Conservation (phyloP, 495 filamentous ascomycete species). For the Xylaria venustula region DNA sequence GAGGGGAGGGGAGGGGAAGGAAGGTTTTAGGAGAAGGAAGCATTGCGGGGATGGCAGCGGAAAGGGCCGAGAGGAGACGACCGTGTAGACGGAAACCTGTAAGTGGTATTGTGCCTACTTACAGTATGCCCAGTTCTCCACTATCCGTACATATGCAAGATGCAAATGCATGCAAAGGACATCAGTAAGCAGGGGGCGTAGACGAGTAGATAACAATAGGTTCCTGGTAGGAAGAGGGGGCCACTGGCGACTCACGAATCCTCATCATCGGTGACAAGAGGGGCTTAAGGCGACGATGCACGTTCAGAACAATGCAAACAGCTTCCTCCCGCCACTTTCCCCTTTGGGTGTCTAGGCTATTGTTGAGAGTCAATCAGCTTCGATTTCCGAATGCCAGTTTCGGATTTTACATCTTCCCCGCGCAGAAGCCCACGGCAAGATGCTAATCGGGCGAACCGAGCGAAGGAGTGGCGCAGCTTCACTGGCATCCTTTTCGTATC, state of each 20-base stretch:
- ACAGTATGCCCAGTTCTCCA: neutral
- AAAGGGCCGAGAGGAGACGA: neutral
- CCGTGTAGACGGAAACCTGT: neutral
- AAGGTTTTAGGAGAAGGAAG: neutral
- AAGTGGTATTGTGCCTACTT: no score
- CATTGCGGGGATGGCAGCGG: neutral
- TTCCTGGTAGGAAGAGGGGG: no score
- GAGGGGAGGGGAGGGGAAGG: neutral
- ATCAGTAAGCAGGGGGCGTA: neutral
- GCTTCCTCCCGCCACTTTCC: slow-evolving; percentile 1
- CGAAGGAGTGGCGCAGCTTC: slow-evolving; percentile 9
- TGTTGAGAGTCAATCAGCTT: no score
- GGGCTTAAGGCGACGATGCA: no score
- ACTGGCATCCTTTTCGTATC: neutral
- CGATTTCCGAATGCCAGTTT: no score
- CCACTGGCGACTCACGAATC: no score
- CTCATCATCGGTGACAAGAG: neutral
- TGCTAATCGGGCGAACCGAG: no score
- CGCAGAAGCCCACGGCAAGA: neutral
- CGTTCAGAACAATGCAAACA: no score
- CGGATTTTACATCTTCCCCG: neutral
- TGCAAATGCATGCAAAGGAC: neutral
- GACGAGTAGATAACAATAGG: no score
- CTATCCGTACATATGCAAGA: slow-evolving; percentile 3
- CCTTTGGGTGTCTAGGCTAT: neutral